phyloP scores from a whole-genome alignment of 495 filamentous ascomycete species.

The Pyrenula massariospora region DNA sequence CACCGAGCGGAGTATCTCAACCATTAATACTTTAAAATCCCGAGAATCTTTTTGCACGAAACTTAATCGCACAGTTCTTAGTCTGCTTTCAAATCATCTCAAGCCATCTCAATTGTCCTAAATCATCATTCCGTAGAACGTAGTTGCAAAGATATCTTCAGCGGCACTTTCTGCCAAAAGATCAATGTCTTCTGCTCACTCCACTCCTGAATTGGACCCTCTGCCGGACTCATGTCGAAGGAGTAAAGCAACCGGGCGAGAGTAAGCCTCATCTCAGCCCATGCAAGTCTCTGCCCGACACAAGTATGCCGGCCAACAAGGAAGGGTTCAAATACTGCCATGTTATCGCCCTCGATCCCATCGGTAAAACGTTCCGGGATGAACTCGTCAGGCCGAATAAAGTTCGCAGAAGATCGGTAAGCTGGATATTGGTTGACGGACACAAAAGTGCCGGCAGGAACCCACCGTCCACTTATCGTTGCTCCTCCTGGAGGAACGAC shows the following conservation, averaged over 20 bases:
- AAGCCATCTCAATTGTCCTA: no score
- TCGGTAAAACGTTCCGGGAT: constrained; percentile 34
- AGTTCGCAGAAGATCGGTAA: constrained; percentile 25
- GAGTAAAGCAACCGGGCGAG: constrained; percentile 8
- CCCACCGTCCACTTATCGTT: constrained; percentile 30
- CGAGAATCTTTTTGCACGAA: no score
- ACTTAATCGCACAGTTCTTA: no score
- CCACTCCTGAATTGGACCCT: constrained; percentile 19
- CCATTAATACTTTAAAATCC: no score
- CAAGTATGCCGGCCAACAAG: constrained; percentile 8
- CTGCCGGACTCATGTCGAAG: constrained; percentile 27
- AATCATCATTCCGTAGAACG: no score
- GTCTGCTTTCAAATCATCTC: no score
- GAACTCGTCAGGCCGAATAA: constrained; percentile 23
- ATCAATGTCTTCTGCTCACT: constrained; percentile 17
- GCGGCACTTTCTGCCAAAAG: constrained; percentile 21
- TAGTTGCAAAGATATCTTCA: constrained; percentile 13
- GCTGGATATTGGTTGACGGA: constrained; percentile 26
- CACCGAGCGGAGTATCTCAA: no score
- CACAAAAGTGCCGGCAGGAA: constrained; percentile 24
- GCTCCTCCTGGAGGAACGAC: constrained; percentile 25
- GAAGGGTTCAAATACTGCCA: constrained; percentile 8
- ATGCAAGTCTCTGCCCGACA: constrained; percentile 3
- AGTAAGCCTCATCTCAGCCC: constrained; percentile 7
- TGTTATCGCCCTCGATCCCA: constrained; percentile 10